Base-by-base conservation (phyloP, 495 filamentous ascomycete species). In the Astrothelium macrocarpum region DNA sequence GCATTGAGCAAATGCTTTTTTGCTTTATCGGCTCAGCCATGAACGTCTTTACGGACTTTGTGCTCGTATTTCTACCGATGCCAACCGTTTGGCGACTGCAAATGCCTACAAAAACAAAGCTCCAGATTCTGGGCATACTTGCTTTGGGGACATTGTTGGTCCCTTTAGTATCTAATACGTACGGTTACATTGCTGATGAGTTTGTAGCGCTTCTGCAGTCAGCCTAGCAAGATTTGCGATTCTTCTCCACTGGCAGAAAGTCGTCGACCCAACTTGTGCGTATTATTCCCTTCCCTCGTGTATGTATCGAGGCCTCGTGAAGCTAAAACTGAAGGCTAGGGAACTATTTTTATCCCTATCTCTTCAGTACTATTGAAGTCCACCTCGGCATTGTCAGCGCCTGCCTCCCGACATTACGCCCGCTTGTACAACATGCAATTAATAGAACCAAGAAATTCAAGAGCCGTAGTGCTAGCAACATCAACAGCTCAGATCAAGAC, bases 221-320 rank as follows among this genome's bases (percentile, higher is more conserved):
- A 56, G 49, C 4, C 16, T 56, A 1, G 49, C 49, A 11, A 56
- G 49, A 29, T 29, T 56, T 16, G 49, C 49, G 11, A 56, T 56
- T 25, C 49, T 56, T 29, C 49, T 56, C 25, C 49, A 56, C 49
- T 56, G 49, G 49, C 49, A 56, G 49, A 56, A 56, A 29, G 49
- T 56, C 16, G 49, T 56, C 23, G 25, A 56, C 25, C 49, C 49
- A 28, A 56, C 49, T 10, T 56, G 49, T 56, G 2, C 9, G 49
- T 2, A 29, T 1, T 25, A 9, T n/a, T n/a, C 20, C 1, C 25
- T 29, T 1, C 5, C 5, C 25, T 20, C 1, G 23, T n/a, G 7
- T 29, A 29, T 26, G 49, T 25, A 56, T 28, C 25, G 9, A 5
- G 10, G 9, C 0, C n/a, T 2, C 49, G 12, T 4, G 49, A 56